phyloP scores from a whole-genome alignment of 78 protist genomes.

The Bigelowiella natans region DNA sequence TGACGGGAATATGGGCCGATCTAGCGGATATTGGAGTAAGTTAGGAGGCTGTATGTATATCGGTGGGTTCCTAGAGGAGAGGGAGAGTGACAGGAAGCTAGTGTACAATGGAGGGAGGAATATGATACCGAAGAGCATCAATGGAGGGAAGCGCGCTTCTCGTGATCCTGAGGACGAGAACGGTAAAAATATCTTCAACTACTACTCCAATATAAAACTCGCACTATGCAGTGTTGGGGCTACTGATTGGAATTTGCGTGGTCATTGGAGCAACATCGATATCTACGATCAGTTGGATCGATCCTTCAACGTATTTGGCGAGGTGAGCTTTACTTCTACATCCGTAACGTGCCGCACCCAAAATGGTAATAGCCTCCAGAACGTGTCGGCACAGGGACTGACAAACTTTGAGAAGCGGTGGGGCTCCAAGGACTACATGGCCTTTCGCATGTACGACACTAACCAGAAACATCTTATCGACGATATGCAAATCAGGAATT shows the following conservation, averaged over 20 bases:
- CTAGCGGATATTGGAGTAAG: conserved; percentile 37
- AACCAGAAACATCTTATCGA: too few relatives aligned
- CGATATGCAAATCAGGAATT: too few relatives aligned
- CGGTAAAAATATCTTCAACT: background rate
- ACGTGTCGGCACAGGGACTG: too few relatives aligned
- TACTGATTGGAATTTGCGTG: background rate
- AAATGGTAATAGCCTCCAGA: too few relatives aligned
- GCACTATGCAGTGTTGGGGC: conserved; percentile 10
- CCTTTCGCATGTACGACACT: too few relatives aligned
- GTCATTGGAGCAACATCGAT: background rate
- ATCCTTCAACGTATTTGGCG: background rate
- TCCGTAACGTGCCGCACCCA: too few relatives aligned
- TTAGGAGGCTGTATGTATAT: conserved; percentile 52
- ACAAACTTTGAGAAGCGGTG: too few relatives aligned
- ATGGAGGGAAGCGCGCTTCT: background rate
- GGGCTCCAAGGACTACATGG: too few relatives aligned
- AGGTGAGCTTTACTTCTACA: too few relatives aligned
- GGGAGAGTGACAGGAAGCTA: too few relatives aligned
- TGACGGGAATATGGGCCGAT: conserved; percentile 52
- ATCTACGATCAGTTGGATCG: background rate
- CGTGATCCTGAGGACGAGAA: background rate
- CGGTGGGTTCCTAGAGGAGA: conserved; percentile 29
- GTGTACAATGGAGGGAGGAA: too few relatives aligned
- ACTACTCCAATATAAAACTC: too few relatives aligned
- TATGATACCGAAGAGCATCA: background rate